These are phyloP conservation scores for Talaromyces wortmannii DNA, from an alignment of 495 filamentous ascomycete species.

Conservation along the genomic window DNA sequence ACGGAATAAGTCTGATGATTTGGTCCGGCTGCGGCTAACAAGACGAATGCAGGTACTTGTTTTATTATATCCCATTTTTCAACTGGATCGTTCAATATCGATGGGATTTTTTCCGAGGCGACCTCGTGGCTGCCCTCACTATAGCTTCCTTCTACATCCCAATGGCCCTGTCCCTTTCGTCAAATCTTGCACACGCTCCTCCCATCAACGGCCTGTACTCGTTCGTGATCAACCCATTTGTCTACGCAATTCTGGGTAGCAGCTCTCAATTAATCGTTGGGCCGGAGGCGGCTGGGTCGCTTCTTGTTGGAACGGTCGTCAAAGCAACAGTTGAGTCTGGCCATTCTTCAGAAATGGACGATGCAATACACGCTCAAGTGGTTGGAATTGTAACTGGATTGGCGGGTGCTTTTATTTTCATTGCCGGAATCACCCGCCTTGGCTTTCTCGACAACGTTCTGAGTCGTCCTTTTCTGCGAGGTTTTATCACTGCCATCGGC, in stretches of 20 bases:
- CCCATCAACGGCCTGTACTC: slow-evolving; percentile 93
- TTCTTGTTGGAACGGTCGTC: slow-evolving; percentile 84
- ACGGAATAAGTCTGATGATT: slow-evolving; percentile 3
- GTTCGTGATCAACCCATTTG: slow-evolving; percentile 85
- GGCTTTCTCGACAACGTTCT: slow-evolving; percentile 94
- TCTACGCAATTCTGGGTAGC: slow-evolving; percentile 86
- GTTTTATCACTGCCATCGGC: slow-evolving; percentile 95
- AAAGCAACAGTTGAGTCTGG: slow-evolving; percentile 65
- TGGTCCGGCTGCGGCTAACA: background rate
- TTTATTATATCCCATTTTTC: slow-evolving; percentile 87
- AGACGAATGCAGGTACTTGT: slow-evolving; percentile 61
- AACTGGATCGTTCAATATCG: slow-evolving; percentile 84
- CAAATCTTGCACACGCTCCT: slow-evolving; percentile 88
- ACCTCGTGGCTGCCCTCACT: slow-evolving; percentile 79
- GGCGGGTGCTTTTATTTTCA: slow-evolving; percentile 78
- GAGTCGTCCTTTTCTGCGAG: slow-evolving; percentile 83
- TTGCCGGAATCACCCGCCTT: slow-evolving; percentile 76
- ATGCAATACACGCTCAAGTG: slow-evolving; percentile 63
- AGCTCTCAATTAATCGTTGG: slow-evolving; percentile 92
- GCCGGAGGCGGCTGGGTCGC: slow-evolving; percentile 87
- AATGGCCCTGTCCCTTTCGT: slow-evolving; percentile 90
- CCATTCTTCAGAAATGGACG: slow-evolving; percentile 63
- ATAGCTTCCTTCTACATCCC: slow-evolving; percentile 97
- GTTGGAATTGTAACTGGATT: slow-evolving; percentile 86
- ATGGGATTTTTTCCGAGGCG: slow-evolving; percentile 74